Evolutionary conservation across 495 filamentous ascomycete genomes (phyloP), one percentile per base, ranked within the genome.

Genomic region (Aspergillus sparsus): DNA sequence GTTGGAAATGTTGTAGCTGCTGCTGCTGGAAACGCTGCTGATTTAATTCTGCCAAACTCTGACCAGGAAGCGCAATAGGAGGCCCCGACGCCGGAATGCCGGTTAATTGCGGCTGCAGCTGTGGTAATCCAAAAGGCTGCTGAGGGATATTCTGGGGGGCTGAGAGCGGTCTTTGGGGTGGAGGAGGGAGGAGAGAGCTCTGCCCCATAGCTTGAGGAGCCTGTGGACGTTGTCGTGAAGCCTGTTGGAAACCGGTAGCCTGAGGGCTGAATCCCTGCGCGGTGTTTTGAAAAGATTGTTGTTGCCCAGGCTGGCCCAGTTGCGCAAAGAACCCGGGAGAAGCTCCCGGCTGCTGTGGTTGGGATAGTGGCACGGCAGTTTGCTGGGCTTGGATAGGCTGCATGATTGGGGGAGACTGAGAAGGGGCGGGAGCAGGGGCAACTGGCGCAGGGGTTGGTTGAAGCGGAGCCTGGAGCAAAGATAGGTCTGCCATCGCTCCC

Each of bases 21-120:
- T 47, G 61, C 15, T 73, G 75, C 57, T 78, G 78, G 63, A 90
- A 73, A 35, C 87, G 83, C 57, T 86, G 82, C 70, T 89, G 87
- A 67, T 78, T 85, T 27, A 92, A 67, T 6, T 93, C 89, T 62
- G 84, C 80, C 58, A 92, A 66, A 62, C 87, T 92, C 69, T 93
- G 91, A 45, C 91, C 90, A 1, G 85, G 85, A 21, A 88, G 83
- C 18, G 87, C 87, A 44, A 90, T 70, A 50, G 80, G 83, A 16
- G 78, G 66, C 7, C 78, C 75, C 16, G 68, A 71, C 35, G 74
- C 72, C 57, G 78, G 76, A 51, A 85, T 77, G 8, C 94, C 94
- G 0, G 94, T 98, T 68, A 92, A 80, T 70, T 96, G 92, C 27
- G 92, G 88, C 65, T 94, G 90, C 63, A 97, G 72, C 13, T 89